A percentile compares a stretch with the other conserved stretches of the same genome.
Conservation (phyloP, 2,329 filamentous ascomycete species). For the Penicillium sp. region DNA sequence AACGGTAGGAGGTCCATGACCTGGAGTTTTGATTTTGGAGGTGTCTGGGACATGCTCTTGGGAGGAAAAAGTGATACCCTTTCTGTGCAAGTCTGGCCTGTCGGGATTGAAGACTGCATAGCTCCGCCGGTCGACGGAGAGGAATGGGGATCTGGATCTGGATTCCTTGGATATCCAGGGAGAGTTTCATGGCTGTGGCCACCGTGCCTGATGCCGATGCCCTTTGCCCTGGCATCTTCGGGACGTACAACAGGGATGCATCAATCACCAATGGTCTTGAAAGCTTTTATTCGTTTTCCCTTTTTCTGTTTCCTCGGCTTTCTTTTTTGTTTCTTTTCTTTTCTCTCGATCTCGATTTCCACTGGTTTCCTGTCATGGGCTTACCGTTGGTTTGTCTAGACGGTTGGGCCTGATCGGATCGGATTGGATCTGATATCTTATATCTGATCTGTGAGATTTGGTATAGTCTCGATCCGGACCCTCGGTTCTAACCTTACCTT, state of each 20-base stretch:
- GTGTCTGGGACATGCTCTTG: constrained; percentile 48
- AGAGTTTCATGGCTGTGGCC: neutral
- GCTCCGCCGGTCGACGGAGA: constrained; percentile 43
- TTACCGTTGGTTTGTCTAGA: neutral
- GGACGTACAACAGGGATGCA: constrained; percentile 36
- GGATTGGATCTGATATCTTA: neutral
- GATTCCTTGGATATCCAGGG: constrained; percentile 22
- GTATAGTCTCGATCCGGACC: neutral
- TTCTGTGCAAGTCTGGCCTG: constrained; percentile 49
- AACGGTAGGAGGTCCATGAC: constrained; percentile 31
- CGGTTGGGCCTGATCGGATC: neutral
- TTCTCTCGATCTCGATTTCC: constrained; percentile 9
- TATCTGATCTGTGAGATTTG: neutral
- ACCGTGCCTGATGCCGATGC: neutral
- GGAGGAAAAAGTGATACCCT: constrained; percentile 54
- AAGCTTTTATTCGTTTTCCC: constrained; percentile 29
- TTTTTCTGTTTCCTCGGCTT: constrained; percentile 11
- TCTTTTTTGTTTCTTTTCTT: neutral
- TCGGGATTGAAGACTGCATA: constrained; percentile 45
- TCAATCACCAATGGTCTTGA: constrained; percentile 38
- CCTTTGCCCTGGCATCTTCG: constrained; percentile 25
- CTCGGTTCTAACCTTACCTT: neutral
- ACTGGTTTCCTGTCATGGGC: constrained; percentile 1
- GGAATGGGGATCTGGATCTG: constrained; percentile 25
- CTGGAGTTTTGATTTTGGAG: constrained; percentile 46